Conservation (phyloP, 2,329 filamentous ascomycete genomes). For the Exophiala dermatitidis region DNA sequence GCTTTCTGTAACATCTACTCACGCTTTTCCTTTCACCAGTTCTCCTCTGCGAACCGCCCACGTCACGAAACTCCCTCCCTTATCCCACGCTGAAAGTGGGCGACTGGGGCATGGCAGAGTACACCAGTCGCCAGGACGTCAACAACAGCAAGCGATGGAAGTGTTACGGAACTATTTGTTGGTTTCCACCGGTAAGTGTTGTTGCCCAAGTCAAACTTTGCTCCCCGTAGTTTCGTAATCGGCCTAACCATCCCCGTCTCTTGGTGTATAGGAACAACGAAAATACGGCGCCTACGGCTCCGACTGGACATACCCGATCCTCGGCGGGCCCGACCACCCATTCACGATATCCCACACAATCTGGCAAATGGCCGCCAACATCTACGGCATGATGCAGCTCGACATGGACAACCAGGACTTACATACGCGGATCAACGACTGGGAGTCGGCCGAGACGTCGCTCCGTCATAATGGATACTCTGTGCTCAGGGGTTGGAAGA, state of each 20-base stretch:
- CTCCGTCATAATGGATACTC: conserved; percentile 12
- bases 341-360: conserved; percentile 16
- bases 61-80: background rate
- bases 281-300: conserved; percentile 9
- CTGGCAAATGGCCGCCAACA: conserved; percentile 18
- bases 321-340: conserved; percentile 5
- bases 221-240: background rate
- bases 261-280: conserved; percentile 13
- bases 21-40: conserved; percentile 3
- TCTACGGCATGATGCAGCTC: conserved; percentile 17
- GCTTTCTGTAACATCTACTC: background rate
- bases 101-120: conserved; percentile 19
- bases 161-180: conserved; percentile 11
- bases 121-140: conserved; percentile 7
- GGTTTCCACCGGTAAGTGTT: conserved; percentile 17
- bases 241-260: background rate
- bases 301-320: conserved; percentile 5
- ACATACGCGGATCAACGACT: conserved; percentile 1
- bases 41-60: conserved; percentile 11
- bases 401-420: conserved; percentile 10
- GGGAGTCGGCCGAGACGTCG: conserved; percentile 1
- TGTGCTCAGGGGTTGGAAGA: background rate
- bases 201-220: background rate
- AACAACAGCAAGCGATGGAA: conserved; percentile 15
- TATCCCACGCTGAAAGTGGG: conserved; percentile 18